phyloP scores from a whole-genome alignment of 2,329 filamentous ascomycete species.

The Penicillium occitanis region DNA sequence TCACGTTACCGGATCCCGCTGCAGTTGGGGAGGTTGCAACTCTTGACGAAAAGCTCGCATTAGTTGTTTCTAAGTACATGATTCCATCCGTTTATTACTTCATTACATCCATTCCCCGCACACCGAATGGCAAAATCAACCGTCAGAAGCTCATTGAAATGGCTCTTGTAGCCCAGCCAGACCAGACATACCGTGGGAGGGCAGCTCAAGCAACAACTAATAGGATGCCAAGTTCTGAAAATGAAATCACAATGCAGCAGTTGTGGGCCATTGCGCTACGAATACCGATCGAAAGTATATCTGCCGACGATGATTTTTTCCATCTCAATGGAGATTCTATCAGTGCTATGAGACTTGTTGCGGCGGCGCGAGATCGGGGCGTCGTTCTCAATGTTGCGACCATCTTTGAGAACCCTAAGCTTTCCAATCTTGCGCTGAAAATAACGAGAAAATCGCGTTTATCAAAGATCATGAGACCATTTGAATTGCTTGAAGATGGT shows the following conservation, averaged over 20 bases:
- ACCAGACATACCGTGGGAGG: background rate
- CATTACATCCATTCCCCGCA: background rate
- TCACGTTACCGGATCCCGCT: background rate
- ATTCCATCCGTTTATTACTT: constrained; percentile 5
- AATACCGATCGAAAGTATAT: background rate
- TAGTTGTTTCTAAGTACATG: constrained; percentile 2
- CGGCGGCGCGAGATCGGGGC: constrained; percentile 16
- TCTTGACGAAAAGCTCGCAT: background rate
- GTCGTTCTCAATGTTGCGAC: constrained; percentile 1
- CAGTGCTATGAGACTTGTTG: constrained; percentile 23
- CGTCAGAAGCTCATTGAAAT: constrained; percentile 2
- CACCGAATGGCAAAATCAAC: constrained; percentile 12
- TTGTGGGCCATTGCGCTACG: background rate
- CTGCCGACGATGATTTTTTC: constrained; percentile 13
- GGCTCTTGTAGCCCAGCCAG: background rate
- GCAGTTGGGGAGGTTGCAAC: background rate
- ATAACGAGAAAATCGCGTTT: background rate
- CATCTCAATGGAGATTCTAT: constrained; percentile 24
- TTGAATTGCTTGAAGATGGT: background rate
- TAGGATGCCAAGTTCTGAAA: background rate
- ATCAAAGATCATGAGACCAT: background rate
- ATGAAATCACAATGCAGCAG: background rate
- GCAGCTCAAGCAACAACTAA: background rate
- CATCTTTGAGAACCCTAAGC: constrained; percentile 25
- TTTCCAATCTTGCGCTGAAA: constrained; percentile 21